Evolutionary conservation across 2,329 filamentous ascomycete species (phyloP).

Genomic region (Aspergillus candidus): DNA sequence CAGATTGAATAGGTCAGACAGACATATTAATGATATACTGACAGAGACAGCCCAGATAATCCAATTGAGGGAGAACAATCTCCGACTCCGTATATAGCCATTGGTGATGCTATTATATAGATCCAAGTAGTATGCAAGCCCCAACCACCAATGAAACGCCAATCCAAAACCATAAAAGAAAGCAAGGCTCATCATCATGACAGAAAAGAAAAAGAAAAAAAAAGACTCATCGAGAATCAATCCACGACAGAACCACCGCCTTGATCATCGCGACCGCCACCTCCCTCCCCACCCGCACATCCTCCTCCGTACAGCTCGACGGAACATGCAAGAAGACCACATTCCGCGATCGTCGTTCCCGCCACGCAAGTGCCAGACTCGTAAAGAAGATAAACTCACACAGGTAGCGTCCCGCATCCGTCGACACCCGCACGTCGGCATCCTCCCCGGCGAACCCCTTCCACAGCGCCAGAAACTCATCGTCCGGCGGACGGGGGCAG

Average conservation of each 20-base stretch:
- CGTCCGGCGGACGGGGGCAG: constrained; percentile 26
- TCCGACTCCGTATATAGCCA: too few species aligned
- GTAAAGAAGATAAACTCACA: constrained; percentile 76
- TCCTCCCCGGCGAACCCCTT: constrained; percentile 24
- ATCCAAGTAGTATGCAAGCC: too few species aligned
- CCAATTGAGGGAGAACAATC: too few species aligned
- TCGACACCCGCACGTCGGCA: constrained; percentile 51
- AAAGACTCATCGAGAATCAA: constrained; percentile 11
- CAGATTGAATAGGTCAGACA: too few species aligned
- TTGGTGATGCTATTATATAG: too few species aligned
- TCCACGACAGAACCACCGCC: constrained; percentile 38
- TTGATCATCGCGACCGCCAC: constrained; percentile 41
- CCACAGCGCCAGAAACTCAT: constrained; percentile 31
- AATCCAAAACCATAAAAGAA: too few species aligned
- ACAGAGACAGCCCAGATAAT: too few species aligned
- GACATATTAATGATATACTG: too few species aligned
- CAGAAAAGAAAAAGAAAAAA: too few species aligned
- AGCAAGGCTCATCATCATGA: too few species aligned
- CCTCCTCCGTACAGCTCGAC: constrained; percentile 47
- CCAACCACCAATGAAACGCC: too few species aligned
- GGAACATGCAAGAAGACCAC: constrained; percentile 71
- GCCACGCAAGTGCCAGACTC: constrained; percentile 48
- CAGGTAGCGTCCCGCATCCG: constrained; percentile 65
- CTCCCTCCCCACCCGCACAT: constrained; percentile 34
- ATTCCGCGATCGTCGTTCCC: constrained; percentile 29